Conservation (phyloP, 2,329 filamentous ascomycete genomes). For the Boeremia lycopersici region DNA sequence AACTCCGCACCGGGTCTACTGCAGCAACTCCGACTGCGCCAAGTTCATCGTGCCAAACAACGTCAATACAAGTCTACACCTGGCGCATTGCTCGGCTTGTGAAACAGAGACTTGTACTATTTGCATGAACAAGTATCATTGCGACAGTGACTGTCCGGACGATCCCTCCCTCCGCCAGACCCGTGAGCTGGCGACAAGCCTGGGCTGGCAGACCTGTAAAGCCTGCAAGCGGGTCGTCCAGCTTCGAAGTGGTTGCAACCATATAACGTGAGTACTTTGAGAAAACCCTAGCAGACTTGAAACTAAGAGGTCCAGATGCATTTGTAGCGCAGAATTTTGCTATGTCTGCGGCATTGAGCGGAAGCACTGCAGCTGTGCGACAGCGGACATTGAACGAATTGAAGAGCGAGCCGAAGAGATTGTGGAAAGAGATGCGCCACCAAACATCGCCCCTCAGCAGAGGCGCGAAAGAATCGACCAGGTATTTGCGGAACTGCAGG, state of each 20-base stretch:
- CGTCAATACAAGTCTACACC: slow-evolving; percentile 12
- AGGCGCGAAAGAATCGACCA: slow-evolving; percentile 17
- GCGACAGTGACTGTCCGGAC: slow-evolving; percentile 22
- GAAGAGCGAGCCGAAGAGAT: slow-evolving; percentile 31
- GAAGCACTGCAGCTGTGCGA: slow-evolving; percentile 11
- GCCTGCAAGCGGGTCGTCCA: slow-evolving; percentile 18
- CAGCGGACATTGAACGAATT: slow-evolving; percentile 15
- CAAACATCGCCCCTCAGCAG: slow-evolving; percentile 15
- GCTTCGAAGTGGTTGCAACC: slow-evolving; percentile 24
- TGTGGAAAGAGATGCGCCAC: slow-evolving; percentile 25
- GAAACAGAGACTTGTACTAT: slow-evolving; percentile 18
- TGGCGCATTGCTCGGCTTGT: slow-evolving; percentile 19
- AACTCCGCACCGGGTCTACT: slow-evolving; percentile 18
- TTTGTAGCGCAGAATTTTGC: neutral
- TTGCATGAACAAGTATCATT: slow-evolving; percentile 24
- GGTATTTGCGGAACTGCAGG: slow-evolving; percentile 16
- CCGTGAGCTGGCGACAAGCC: slow-evolving; percentile 8
- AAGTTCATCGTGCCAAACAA: slow-evolving; percentile 18
- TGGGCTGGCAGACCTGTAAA: slow-evolving; percentile 25
- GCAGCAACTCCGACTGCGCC: slow-evolving; percentile 21
- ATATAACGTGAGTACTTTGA: slow-evolving; percentile 38
- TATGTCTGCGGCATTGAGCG: neutral
- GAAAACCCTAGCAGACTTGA: neutral
- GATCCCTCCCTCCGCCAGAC: slow-evolving; percentile 20
- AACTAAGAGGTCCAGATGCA: neutral